These are phyloP conservation scores for Verticillium tricorpus DNA, from an alignment of 2,329 filamentous ascomycete species.

Conservation along the genomic window DNA sequence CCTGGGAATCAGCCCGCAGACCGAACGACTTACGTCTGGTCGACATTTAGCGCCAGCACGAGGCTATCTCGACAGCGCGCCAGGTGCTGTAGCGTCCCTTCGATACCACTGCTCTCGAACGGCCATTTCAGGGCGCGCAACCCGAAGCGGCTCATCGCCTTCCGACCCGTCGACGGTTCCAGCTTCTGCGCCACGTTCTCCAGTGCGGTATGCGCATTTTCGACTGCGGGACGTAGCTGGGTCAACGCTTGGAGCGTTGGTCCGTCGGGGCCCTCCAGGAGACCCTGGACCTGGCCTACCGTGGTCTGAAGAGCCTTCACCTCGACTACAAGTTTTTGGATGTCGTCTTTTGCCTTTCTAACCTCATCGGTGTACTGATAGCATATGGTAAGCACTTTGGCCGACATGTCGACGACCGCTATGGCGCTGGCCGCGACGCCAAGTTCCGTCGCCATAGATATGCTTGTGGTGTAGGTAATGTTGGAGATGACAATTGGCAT, in stretches of 20 bases:
- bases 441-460: neutral
- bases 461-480: too few species aligned
- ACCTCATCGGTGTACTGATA: neutral
- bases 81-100: constrained; percentile 20
- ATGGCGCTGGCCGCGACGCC: constrained; percentile 3
- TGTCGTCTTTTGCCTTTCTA: too few species aligned
- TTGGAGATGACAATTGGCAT: too few species aligned
- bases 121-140: constrained; percentile 33
- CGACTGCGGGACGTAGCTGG: constrained; percentile 7
- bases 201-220: constrained; percentile 15
- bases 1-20: neutral
- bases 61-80: constrained; percentile 20
- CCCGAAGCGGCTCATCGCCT: constrained; percentile 23
- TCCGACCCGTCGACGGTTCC: constrained; percentile 15
- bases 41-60: constrained; percentile 23
- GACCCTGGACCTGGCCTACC: too few species aligned
- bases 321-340: too few species aligned
- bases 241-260: too few species aligned
- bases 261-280: too few species aligned
- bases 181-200: constrained; percentile 18
- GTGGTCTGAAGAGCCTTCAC: too few species aligned
- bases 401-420: constrained; percentile 5
- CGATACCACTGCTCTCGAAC: constrained; percentile 27
- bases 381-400: constrained; percentile 2
- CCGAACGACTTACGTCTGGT: constrained; percentile 23